These are phyloP conservation scores for Melianthus villosus DNA, from an alignment of 441 rosid species.

Conservation along the genomic window DNA sequence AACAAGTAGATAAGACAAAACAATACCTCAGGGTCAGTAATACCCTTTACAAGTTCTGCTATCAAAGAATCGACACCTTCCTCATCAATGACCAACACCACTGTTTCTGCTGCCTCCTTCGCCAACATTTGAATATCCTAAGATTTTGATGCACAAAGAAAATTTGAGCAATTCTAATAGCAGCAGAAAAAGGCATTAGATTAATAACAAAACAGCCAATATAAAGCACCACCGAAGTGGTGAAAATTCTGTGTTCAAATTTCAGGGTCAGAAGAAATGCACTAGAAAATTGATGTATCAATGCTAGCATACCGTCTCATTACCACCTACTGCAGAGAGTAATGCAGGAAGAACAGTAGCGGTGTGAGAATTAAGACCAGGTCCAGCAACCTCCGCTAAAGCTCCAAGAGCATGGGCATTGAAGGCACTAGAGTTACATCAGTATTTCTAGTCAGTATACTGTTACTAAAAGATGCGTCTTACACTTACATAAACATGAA, in stretches of 20 bases:
- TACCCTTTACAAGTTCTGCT: conserved; percentile 83
- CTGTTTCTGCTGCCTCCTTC: conserved; percentile 86
- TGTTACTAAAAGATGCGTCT: conserved; percentile 3
- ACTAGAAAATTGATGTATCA: no score
- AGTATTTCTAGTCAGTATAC: conserved; percentile 10
- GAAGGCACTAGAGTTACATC: conserved; percentile 49
- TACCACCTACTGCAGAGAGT: conserved; percentile 79
- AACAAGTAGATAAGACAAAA: no score
- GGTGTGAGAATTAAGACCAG: conserved; percentile 81
- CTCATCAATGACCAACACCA: conserved; percentile 75
- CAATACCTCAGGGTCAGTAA: conserved; percentile 63
- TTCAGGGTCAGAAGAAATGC: no score
- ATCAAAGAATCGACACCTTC: conserved; percentile 76
- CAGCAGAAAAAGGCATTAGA: no score
- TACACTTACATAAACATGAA: no score
- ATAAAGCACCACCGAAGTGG: no score
- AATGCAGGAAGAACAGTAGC: conserved; percentile 88
- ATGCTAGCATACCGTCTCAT: conserved; percentile 58
- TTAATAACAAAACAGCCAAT: no score
- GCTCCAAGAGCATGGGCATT: conserved; percentile 99
- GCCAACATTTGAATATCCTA: conserved; percentile 85
- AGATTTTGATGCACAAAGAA: conserved; percentile 9
- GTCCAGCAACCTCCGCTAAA: conserved; percentile 93
- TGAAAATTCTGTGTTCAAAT: no score
- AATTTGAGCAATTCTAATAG: no score